Evolutionary conservation across 352 stramenopile species (phyloP).

Genomic region (Phytophthora citricola): DNA sequence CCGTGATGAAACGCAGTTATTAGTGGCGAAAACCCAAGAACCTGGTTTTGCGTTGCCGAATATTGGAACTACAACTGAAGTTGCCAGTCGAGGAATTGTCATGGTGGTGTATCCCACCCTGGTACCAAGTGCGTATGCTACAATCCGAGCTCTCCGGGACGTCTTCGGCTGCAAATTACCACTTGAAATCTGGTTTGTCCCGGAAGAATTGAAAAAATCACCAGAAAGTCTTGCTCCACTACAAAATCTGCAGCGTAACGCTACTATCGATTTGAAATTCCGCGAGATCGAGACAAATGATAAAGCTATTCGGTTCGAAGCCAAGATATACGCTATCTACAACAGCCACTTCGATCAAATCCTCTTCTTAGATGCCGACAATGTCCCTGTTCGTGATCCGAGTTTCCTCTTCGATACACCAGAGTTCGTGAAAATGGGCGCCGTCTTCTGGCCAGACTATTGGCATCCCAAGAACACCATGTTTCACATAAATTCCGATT

Average conservation of each 20-base stretch:
- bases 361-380: slow-evolving; percentile 74
- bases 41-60: slow-evolving; percentile 4
- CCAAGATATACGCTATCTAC: slow-evolving; percentile 70
- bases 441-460: slow-evolving; percentile 78
- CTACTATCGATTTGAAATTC: slow-evolving; percentile 42
- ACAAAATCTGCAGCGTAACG: slow-evolving; percentile 20
- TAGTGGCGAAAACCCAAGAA: neutral
- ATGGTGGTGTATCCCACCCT: slow-evolving; percentile 71
- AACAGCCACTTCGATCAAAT: slow-evolving; percentile 64
- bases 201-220: slow-evolving; percentile 30
- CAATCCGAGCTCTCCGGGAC: slow-evolving; percentile 46
- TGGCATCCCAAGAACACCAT: slow-evolving; percentile 69
- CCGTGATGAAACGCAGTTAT: slow-evolving; percentile 13
- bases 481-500: slow-evolving; percentile 59
- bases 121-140: slow-evolving; percentile 68
- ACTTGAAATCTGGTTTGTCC: slow-evolving; percentile 66
- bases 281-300: slow-evolving; percentile 19
- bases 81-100: slow-evolving; percentile 44
- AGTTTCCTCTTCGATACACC: slow-evolving; percentile 59
- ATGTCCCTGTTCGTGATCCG: slow-evolving; percentile 59
- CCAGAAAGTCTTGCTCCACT: slow-evolving; percentile 19
- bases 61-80: neutral
- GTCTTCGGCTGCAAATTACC: slow-evolving; percentile 44
- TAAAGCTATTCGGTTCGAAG: slow-evolving; percentile 30
- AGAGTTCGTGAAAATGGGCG: slow-evolving; percentile 49